phyloP scores from a whole-genome alignment of 768 basidiomycete species.

The Leccinum obscurum region DNA sequence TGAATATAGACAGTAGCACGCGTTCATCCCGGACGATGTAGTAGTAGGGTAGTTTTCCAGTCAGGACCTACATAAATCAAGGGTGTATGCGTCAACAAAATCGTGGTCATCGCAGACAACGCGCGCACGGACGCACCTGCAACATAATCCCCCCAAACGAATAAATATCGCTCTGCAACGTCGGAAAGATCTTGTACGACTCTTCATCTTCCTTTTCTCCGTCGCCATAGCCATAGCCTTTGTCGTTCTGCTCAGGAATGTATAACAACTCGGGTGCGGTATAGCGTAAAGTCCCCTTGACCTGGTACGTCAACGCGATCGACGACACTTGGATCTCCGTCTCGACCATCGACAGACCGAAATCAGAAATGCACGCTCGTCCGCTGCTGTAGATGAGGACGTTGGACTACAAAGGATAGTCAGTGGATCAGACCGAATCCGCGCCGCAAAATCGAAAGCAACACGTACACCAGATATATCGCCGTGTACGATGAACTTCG shows the following conservation, averaged over 20 bases:
- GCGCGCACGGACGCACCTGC: slow-evolving; percentile 16
- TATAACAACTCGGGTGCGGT: slow-evolving; percentile 45
- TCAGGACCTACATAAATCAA: slow-evolving; percentile 18
- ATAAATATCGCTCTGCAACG: slow-evolving; percentile 38
- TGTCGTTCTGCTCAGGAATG: not conserved
- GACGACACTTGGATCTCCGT: slow-evolving; percentile 35
- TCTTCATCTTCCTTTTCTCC: not conserved
- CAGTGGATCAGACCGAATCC: not conserved
- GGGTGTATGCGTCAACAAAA: not conserved
- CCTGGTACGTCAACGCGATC: slow-evolving; percentile 32
- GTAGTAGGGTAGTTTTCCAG: slow-evolving; percentile 25
- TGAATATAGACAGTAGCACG: slow-evolving; percentile 21
- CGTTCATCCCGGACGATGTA: slow-evolving; percentile 18
- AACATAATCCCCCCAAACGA: slow-evolving; percentile 32
- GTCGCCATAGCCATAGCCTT: not conserved
- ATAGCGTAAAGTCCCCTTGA: slow-evolving; percentile 47
- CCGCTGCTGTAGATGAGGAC: slow-evolving; percentile 44
- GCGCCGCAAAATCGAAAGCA: not conserved
- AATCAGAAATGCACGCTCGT: slow-evolving; percentile 45
- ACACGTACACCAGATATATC: slow-evolving; percentile 31
- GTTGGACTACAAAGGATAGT: slow-evolving; percentile 35
- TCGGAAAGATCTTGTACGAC: slow-evolving; percentile 10
- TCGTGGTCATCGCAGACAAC: not conserved
- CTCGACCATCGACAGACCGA: slow-evolving; percentile 45
- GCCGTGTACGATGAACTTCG: slow-evolving; percentile 21